Conservation (phyloP, 2,329 filamentous ascomycete species). For the Ceratocystis variospora region DNA sequence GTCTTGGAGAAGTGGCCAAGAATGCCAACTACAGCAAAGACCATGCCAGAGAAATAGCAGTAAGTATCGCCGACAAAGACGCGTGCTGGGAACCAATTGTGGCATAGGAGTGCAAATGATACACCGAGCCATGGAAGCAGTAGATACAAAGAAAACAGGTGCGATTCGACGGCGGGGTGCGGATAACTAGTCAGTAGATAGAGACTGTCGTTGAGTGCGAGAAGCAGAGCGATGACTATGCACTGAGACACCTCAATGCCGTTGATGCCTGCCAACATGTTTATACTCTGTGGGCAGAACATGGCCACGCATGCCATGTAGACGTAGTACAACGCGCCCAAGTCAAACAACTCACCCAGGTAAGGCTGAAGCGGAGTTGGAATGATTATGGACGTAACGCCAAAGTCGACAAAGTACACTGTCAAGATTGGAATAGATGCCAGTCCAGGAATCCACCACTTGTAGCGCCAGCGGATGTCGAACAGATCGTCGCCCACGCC, state of each 20-base stretch:
- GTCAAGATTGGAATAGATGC: slow-evolving; percentile 86
- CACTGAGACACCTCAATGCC: slow-evolving; percentile 95
- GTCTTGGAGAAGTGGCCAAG: slow-evolving; percentile 98
- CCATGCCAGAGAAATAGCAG: slow-evolving; percentile 99
- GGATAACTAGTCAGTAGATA: slow-evolving; percentile 76
- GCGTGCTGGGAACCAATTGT: slow-evolving; percentile 92
- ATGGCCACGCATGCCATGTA: slow-evolving; percentile 97
- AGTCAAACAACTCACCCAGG: slow-evolving; percentile 70
- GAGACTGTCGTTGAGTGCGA: slow-evolving; percentile 74
- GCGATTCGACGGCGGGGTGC: slow-evolving; percentile 87
- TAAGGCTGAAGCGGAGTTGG: slow-evolving; percentile 74
- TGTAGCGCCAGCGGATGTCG: slow-evolving; percentile 97
- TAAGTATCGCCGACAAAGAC: slow-evolving; percentile 98
- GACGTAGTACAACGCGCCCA: slow-evolving; percentile 73
- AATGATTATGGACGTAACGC: slow-evolving; percentile 87
- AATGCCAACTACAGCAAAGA: slow-evolving; percentile 94
- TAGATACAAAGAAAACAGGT: slow-evolving; percentile 91
- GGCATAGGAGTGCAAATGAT: slow-evolving; percentile 67
- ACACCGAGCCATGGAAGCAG: slow-evolving; percentile 89
- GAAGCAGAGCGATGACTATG: slow-evolving; percentile 70
- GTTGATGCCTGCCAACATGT: slow-evolving; percentile 98
- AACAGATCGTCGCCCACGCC: slow-evolving; percentile 93
- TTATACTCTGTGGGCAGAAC: slow-evolving; percentile 97
- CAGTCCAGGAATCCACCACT: slow-evolving; percentile 93
- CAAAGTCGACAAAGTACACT: slow-evolving; percentile 97